Percentiles rank a stretch among this genome's conserved stretches.
Evolutionary conservation across 2,329 filamentous ascomycete genomes (phyloP).

Genomic region (Calonectria montana): DNA sequence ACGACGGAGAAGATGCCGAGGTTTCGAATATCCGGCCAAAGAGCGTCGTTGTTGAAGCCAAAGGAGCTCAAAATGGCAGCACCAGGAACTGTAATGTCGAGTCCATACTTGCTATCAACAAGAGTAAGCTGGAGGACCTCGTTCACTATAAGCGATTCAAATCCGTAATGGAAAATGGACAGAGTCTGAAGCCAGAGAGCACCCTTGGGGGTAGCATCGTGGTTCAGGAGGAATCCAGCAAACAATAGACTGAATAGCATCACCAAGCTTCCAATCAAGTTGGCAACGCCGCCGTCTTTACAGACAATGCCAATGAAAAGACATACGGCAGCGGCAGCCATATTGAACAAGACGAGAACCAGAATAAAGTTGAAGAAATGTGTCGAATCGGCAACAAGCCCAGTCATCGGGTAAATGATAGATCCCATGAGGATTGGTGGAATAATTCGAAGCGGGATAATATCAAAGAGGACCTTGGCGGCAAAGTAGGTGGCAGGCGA

Average conservation of each 20-base stretch:
- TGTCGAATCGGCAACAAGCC: conserved; percentile 81
- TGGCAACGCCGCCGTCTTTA: conserved; percentile 90
- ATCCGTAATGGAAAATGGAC: conserved; percentile 98
- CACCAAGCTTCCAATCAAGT: conserved; percentile 91
- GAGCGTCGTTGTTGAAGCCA: conserved; percentile 87
- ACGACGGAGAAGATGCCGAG: conserved; percentile 83
- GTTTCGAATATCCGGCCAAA: conserved; percentile 87
- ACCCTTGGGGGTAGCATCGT: conserved; percentile 87
- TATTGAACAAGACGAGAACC: conserved; percentile 93
- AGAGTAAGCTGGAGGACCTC: conserved; percentile 92
- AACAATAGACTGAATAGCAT: conserved; percentile 98
- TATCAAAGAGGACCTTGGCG: conserved; percentile 98
- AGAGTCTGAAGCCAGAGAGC: conserved; percentile 92
- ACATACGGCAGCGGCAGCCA: conserved; percentile 92
- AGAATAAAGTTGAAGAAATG: conserved; percentile 94
- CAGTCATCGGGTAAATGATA: conserved; percentile 98
- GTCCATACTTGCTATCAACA: conserved; percentile 92
- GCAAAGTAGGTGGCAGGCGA: conserved; percentile 92
- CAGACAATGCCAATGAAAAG: conserved; percentile 97
- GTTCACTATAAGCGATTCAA: conserved; percentile 96
- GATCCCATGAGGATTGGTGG: conserved; percentile 95
- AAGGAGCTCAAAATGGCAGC: conserved; percentile 95
- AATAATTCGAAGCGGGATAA: conserved; percentile 92
- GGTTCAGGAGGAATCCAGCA: conserved; percentile 92
- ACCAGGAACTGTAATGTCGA: conserved; percentile 96